Percentiles rank a stretch among this genome's conserved stretches.
phyloP scores from a whole-genome alignment of 192 early-diverging fungal species.

The Backusella westeae region DNA sequence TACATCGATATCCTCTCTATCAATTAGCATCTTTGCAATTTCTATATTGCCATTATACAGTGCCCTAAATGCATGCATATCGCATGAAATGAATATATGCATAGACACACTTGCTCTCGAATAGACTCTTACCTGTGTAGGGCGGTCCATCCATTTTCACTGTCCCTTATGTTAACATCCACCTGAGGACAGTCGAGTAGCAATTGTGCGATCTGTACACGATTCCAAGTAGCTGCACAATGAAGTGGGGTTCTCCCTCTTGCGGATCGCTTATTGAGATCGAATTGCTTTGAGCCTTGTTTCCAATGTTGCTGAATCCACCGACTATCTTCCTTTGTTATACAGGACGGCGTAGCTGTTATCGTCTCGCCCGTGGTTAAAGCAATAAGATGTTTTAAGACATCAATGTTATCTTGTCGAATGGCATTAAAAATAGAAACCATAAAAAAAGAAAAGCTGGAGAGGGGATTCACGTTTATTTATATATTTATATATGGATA shows the following conservation, averaged over 20 bases:
- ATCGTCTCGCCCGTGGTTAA: constrained; percentile 5
- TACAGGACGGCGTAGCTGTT: not conserved
- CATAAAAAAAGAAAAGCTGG: not conserved
- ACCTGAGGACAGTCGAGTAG: constrained; percentile 42
- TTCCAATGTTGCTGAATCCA: constrained; percentile 14
- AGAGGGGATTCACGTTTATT: not conserved
- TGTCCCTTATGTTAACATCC: constrained; percentile 60
- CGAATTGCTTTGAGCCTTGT: constrained; percentile 18
- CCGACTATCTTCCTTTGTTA: constrained; percentile 19
- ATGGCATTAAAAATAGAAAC: constrained; percentile 36
- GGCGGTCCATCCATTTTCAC: constrained; percentile 69
- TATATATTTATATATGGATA: not conserved
- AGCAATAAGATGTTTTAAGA: constrained; percentile 25
- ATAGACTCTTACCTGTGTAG: constrained; percentile 55
- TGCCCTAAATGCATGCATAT: constrained; percentile 1
- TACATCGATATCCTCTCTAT: constrained; percentile 16
- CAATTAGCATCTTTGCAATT: constrained; percentile 15
- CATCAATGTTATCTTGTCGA: constrained; percentile 34
- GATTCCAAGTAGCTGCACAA: constrained; percentile 38
- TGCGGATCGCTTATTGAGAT: constrained; percentile 39
- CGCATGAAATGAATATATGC: not conserved
- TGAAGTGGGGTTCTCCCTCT: constrained; percentile 46
- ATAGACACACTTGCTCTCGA: not conserved
- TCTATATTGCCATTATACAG: constrained; percentile 23
- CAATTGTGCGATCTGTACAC: constrained; percentile 28